These are phyloP conservation scores for Barbarea vulgaris DNA, from an alignment of 345 rosid species.

Conservation along the genomic window DNA sequence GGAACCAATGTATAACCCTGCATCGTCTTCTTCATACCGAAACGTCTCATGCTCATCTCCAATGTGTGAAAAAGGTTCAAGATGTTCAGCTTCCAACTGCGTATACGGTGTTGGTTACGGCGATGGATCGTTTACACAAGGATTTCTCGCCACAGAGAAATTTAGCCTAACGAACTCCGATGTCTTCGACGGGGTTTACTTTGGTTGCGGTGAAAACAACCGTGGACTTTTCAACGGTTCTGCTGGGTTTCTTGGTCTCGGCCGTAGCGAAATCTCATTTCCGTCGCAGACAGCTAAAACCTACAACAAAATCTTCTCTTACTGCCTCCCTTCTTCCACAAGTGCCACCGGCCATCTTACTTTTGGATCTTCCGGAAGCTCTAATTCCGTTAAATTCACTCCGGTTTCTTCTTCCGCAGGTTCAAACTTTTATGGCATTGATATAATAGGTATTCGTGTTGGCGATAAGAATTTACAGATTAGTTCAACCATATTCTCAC, in stretches of 20 bases:
- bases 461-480: slow-evolving; percentile 48
- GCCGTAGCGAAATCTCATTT: slow-evolving; percentile 61
- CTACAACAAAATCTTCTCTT: slow-evolving; percentile 68
- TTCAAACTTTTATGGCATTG: slow-evolving; percentile 54
- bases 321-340: slow-evolving; percentile 70
- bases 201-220: slow-evolving; percentile 81
- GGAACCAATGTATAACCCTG: slow-evolving; percentile 52
- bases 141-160: slow-evolving; percentile 58
- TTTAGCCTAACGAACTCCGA: slow-evolving; percentile 54
- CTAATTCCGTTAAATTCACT: slow-evolving; percentile 53
- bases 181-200: slow-evolving; percentile 44
- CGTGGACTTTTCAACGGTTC: slow-evolving; percentile 52
- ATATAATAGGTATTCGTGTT: slow-evolving; percentile 53
- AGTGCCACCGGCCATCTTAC: slow-evolving; percentile 66
- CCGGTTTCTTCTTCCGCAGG: slow-evolving; percentile 44
- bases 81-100: slow-evolving; percentile 56
- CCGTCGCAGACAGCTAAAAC: slow-evolving; percentile 61
- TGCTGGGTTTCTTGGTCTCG: slow-evolving; percentile 75
- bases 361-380: slow-evolving; percentile 50
- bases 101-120: slow-evolving; percentile 62
- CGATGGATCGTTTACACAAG: slow-evolving; percentile 57
- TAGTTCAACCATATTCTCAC: slow-evolving; percentile 44
- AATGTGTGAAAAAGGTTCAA: slow-evolving; percentile 34
- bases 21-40: slow-evolving; percentile 48
- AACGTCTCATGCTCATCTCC: slow-evolving; percentile 58